A percentile compares a stretch with the other conserved stretches of the same genome.
phyloP scores from a whole-genome alignment of 257 asterid species.

The Lantana camara region DNA sequence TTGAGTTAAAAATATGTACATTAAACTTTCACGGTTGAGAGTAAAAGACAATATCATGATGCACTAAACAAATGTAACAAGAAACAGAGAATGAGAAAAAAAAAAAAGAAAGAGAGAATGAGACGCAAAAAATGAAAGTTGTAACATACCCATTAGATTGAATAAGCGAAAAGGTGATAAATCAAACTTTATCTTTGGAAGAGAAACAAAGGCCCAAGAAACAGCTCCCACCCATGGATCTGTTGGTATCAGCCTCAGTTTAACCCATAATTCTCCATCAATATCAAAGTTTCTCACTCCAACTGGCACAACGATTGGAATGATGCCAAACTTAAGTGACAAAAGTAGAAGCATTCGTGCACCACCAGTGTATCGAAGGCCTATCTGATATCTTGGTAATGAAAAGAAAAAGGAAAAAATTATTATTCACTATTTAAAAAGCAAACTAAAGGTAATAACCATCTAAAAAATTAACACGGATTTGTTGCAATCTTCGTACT shows the following conservation, averaged over 20 bases:
- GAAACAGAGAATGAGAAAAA: slow-evolving; percentile 19
- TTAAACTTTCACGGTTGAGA: no score
- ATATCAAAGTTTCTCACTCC: slow-evolving; percentile 91
- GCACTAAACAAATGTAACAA: slow-evolving; percentile 24
- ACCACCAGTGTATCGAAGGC: slow-evolving; percentile 68
- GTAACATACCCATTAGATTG: slow-evolving; percentile 88
- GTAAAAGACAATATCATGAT: slow-evolving; percentile 12
- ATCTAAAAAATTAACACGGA: slow-evolving; percentile 2
- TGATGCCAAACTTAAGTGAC: slow-evolving; percentile 75
- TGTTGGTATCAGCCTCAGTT: slow-evolving; percentile 80
- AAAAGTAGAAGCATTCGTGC: slow-evolving; percentile 92
- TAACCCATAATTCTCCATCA: slow-evolving; percentile 98
- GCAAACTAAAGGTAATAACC: not conserved
- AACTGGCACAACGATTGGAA: slow-evolving; percentile 88
- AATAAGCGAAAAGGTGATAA: slow-evolving; percentile 92
- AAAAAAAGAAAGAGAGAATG: slow-evolving; percentile 23
- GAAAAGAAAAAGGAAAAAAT: slow-evolving; percentile 31
- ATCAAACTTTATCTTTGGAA: slow-evolving; percentile 93
- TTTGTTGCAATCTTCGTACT: not conserved
- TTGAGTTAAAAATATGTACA: slow-evolving; percentile 1
- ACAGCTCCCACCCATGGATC: slow-evolving; percentile 99
- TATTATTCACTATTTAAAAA: slow-evolving; percentile 15
- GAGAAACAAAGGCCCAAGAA: slow-evolving; percentile 99
- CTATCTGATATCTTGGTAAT: slow-evolving; percentile 75
- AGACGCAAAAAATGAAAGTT: slow-evolving; percentile 4